phyloP scores from a whole-genome alignment of 345 rosid genomes.

The Aethionema arabicum region DNA sequence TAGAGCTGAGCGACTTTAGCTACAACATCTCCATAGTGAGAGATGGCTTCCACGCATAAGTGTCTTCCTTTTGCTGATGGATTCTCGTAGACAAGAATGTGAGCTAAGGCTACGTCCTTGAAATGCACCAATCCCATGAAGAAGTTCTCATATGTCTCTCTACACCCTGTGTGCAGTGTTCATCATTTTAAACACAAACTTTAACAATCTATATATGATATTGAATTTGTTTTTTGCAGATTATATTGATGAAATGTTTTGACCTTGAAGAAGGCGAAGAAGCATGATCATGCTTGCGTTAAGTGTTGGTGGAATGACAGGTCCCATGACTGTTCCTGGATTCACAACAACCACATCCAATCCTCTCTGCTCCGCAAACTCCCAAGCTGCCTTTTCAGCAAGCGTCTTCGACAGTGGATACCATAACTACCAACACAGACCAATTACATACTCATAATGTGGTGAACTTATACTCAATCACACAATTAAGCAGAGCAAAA shows the following conservation, averaged over 20 bases:
- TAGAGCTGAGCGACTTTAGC: conserved; percentile 92
- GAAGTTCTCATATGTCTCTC: conserved; percentile 66
- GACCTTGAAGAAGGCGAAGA: conserved; percentile 71
- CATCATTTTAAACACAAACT: neutral
- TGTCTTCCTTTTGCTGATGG: conserved; percentile 79
- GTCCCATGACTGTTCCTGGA: conserved; percentile 94
- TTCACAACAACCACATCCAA: conserved; percentile 90
- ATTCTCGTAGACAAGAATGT: conserved; percentile 83
- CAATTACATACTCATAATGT: neutral
- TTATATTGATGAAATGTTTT: neutral
- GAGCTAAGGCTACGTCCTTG: conserved; percentile 87
- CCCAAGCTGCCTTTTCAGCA: conserved; percentile 97
- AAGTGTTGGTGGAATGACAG: conserved; percentile 63
- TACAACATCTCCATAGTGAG: conserved; percentile 86
- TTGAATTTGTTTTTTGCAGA: neutral
- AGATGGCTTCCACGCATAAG: conserved; percentile 77
- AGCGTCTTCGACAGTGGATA: conserved; percentile 80
- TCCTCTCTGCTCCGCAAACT: conserved; percentile 67
- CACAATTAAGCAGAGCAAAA: too few species aligned
- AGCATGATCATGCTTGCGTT: conserved; percentile 88
- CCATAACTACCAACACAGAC: conserved; percentile 58
- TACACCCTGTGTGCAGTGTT: conserved; percentile 60
- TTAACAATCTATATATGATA: neutral
- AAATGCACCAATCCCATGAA: conserved; percentile 92
- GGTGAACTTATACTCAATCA: too few species aligned